These are phyloP conservation scores for Neurospora tetrasperma DNA, from an alignment of 495 filamentous ascomycete genomes.

Conservation along the genomic window DNA sequence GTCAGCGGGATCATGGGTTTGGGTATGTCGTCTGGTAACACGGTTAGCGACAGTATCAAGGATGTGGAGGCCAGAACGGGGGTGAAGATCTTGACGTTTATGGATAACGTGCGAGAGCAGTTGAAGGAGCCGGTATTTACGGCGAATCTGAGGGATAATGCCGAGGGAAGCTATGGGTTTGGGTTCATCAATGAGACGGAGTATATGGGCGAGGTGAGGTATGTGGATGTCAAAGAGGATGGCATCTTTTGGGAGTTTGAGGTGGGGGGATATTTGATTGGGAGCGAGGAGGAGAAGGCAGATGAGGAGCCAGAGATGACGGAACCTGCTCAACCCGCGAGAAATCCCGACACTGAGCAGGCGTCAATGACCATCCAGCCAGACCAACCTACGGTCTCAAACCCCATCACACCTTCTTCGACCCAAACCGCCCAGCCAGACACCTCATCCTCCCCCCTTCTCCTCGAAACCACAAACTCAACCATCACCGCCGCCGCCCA, in stretches of 20 bases:
- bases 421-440: slow-evolving; percentile 42
- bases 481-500: not conserved
- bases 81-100: slow-evolving; percentile 49
- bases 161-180: slow-evolving; percentile 57
- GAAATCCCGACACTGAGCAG: not conserved
- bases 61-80: slow-evolving; percentile 22
- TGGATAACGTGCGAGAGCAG: slow-evolving; percentile 48
- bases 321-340: not conserved
- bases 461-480: not conserved
- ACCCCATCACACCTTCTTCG: slow-evolving; percentile 28
- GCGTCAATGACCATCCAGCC: not conserved
- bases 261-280: not conserved
- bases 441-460: not conserved
- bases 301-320: not conserved
- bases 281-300: not conserved
- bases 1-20: slow-evolving; percentile 64
- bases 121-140: slow-evolving; percentile 54
- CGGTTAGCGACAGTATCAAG: slow-evolving; percentile 23
- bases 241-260: slow-evolving; percentile 27
- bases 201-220: slow-evolving; percentile 43
- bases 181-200: slow-evolving; percentile 52
- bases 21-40: slow-evolving; percentile 59
- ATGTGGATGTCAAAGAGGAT: not conserved
- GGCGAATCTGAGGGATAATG: slow-evolving; percentile 44
- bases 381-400: not conserved